Percentiles rank a stretch among this genome's conserved stretches.
These are phyloP conservation scores for Bimuria novae-zelandiae DNA, from an alignment of 2,329 filamentous ascomycete genomes.

Conservation along the genomic window DNA sequence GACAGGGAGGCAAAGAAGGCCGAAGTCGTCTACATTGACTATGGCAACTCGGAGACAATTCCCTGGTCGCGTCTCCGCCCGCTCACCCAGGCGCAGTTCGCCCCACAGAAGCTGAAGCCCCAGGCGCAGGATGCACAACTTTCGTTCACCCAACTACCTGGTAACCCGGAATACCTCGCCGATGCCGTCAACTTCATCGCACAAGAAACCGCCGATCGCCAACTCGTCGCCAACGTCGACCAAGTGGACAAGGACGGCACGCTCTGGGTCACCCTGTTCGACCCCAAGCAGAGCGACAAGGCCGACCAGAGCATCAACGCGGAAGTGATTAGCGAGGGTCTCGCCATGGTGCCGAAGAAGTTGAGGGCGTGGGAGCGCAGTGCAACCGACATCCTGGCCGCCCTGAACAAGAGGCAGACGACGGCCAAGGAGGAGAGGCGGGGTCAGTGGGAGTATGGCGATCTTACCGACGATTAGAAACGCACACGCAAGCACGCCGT, in stretches of 20 bases:
- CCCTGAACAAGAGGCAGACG: slow-evolving; percentile 73
- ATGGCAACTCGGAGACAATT: slow-evolving; percentile 89
- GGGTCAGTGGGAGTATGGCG: slow-evolving; percentile 99
- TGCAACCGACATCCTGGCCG: slow-evolving; percentile 71
- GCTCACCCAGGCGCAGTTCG: slow-evolving; percentile 80
- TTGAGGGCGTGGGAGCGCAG: slow-evolving; percentile 88
- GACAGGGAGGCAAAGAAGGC: slow-evolving; percentile 85
- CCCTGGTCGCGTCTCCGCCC: slow-evolving; percentile 83
- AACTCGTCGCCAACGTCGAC: slow-evolving; percentile 90
- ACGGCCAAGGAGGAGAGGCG: slow-evolving; percentile 78
- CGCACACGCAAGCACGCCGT: background rate
- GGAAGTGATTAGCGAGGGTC: slow-evolving; percentile 79
- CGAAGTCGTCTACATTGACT: slow-evolving; percentile 94
- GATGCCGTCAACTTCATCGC: slow-evolving; percentile 79
- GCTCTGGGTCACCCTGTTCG: slow-evolving; percentile 85
- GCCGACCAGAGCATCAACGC: slow-evolving; percentile 84
- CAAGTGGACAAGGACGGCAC: slow-evolving; percentile 79
- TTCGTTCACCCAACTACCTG: slow-evolving; percentile 87
- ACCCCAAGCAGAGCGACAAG: slow-evolving; percentile 66
- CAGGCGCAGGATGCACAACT: slow-evolving; percentile 88
- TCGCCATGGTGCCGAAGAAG: slow-evolving; percentile 91
- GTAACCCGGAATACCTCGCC: slow-evolving; percentile 76
- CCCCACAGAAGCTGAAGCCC: slow-evolving; percentile 76
- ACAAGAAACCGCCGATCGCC: slow-evolving; percentile 73
- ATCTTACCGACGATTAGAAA: slow-evolving; percentile 71